A percentile compares a stretch with the other conserved stretches of the same genome.
Conservation (phyloP, 1,139 yeast genomes). For the Scheffersomyces cryptocercus region DNA sequence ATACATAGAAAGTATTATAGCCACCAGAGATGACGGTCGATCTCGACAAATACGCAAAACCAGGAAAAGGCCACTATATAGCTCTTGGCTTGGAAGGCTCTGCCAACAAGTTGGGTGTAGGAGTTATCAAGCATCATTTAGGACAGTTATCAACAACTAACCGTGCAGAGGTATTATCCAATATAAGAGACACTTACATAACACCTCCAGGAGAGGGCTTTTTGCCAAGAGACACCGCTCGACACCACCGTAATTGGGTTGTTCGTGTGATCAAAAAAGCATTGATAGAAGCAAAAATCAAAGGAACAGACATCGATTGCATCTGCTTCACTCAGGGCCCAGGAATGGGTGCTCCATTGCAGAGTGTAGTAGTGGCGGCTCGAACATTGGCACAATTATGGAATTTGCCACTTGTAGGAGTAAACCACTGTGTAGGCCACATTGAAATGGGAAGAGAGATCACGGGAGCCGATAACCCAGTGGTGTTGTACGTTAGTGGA, state of each 20-base stretch:
- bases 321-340: slow-evolving; percentile 98
- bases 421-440: slow-evolving; percentile 96
- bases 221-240: slow-evolving; percentile 91
- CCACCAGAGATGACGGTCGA: slow-evolving; percentile 25
- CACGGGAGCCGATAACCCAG: slow-evolving; percentile 94
- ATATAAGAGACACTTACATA: slow-evolving; percentile 89
- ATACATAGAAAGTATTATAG: too few species aligned
- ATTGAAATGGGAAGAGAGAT: slow-evolving; percentile 99
- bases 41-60: slow-evolving; percentile 39
- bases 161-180: slow-evolving; percentile 75
- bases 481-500: slow-evolving; percentile 94
- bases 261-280: slow-evolving; percentile 74
- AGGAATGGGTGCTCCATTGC: slow-evolving; percentile 99
- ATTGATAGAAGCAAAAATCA: slow-evolving; percentile 61
- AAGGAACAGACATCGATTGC: slow-evolving; percentile 69
- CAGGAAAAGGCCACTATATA: slow-evolving; percentile 53
- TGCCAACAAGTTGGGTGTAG: slow-evolving; percentile 94
- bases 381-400: slow-evolving; percentile 80
- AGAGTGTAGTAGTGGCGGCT: slow-evolving; percentile 91
- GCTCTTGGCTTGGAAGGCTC: slow-evolving; percentile 96
- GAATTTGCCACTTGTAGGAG: slow-evolving; percentile 87
- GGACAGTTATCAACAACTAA: slow-evolving; percentile 55
- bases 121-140: slow-evolving; percentile 71
- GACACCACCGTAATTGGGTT: slow-evolving; percentile 97
- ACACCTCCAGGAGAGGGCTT: slow-evolving; percentile 99